Conservation (phyloP, 768 basidiomycete genomes). For the Boletus sp. region DNA sequence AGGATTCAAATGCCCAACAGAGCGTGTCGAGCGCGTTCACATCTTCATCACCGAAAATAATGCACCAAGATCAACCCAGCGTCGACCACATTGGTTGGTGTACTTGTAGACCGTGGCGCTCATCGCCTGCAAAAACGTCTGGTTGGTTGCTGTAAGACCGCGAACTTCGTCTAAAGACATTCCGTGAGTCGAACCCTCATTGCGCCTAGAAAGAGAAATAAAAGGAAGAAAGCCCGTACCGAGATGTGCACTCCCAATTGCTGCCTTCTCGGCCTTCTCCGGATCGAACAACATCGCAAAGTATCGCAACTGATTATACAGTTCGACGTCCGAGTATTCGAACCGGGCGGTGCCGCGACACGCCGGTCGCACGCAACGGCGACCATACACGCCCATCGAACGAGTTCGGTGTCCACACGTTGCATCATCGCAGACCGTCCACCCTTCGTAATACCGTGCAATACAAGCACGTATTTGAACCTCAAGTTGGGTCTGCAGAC, state of each 20-base stretch:
- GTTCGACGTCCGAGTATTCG: slow-evolving; percentile 77
- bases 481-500: slow-evolving; percentile 83
- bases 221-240: slow-evolving; percentile 31
- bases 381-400: slow-evolving; percentile 91
- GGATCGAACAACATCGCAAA: slow-evolving; percentile 75
- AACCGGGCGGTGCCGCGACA: slow-evolving; percentile 13
- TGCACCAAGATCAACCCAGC: slow-evolving; percentile 79
- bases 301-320: slow-evolving; percentile 91
- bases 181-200: background rate
- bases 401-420: slow-evolving; percentile 84
- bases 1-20: background rate
- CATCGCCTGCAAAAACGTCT: slow-evolving; percentile 49
- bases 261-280: slow-evolving; percentile 54
- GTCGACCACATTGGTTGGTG: slow-evolving; percentile 80
- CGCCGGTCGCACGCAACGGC: slow-evolving; percentile 59
- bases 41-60: slow-evolving; percentile 84
- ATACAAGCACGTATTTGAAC: slow-evolving; percentile 78
- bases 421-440: slow-evolving; percentile 83
- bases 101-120: slow-evolving; percentile 65
- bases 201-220: background rate
- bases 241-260: slow-evolving; percentile 43
- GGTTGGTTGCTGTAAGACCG: slow-evolving; percentile 49
- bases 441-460: slow-evolving; percentile 81
- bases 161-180: slow-evolving; percentile 50
- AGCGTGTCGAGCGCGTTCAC: slow-evolving; percentile 24